Base-by-base conservation (phyloP, 1,284 basidiomycete species). In the Moesziomyces antarcticus region DNA sequence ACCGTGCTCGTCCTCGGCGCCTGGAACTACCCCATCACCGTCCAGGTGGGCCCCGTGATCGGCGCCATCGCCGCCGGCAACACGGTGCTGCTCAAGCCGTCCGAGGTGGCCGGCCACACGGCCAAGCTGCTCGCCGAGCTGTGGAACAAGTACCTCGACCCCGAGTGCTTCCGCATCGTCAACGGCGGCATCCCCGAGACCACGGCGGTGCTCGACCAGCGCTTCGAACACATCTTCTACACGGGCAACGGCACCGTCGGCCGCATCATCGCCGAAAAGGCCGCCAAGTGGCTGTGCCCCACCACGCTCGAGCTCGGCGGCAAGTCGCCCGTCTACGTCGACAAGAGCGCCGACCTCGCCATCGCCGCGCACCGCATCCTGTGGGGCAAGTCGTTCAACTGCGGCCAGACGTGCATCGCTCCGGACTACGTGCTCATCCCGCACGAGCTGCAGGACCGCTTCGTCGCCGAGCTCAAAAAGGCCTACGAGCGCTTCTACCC, bases 271-370 rank as follows among this genome's bases (percentile, higher is more conserved):
- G 90, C 91, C 9, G 85, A 87, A 0, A 94, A 94, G 0, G 93
- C 93, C 4, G 93, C 92, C 10, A 92, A 94, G 84, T 89, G 91
- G 56, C 86, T 97, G 20, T 93, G 93, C 0, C 93, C 94, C 0
- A 87, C 91, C 24, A 91, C 92, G 8, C 88, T 94, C 47, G 94
- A 85, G 84, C 87, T 92, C 9, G 91, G 91, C 30, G 91, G 91
- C 55, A 96, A 96, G 86, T 92, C 90, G 20, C 93, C 94, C 1
- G 91, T 90, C 14, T 88, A 94, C 75, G 86, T 96, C 51, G 91
- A 94, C 79, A 87, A 90, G 0, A 87, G 87, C 50, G 86, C 87
- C 37, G 85, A 86, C 51, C 67, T 88, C 44, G 78, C 75, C 56
- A 85, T 85, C 64, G 82, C 84, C 20, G 85, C 84, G 18, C 81